phyloP scores from a whole-genome alignment of 768 basidiomycete genomes.

The Dictyophora rubrovolvata region DNA sequence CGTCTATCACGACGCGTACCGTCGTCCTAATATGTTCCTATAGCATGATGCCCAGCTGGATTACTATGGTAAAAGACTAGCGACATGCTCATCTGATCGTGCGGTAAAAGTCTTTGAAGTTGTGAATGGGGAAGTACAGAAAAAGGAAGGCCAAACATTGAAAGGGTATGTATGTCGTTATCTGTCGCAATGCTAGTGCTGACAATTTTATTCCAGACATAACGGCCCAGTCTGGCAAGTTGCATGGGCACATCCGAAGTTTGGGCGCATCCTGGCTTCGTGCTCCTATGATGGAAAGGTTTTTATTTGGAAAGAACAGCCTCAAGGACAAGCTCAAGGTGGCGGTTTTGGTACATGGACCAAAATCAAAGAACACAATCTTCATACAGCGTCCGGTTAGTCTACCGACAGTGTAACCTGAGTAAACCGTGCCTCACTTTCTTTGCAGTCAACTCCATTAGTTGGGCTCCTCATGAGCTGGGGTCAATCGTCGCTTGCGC shows the following conservation, averaged over 20 bases:
- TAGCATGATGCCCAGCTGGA: conserved; percentile 98
- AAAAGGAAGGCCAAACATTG: conserved; percentile 52
- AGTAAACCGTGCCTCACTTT: background rate
- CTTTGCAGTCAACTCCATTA: conserved; percentile 81
- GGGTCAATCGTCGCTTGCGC: conserved; percentile 96
- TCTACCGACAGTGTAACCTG: conserved; percentile 5
- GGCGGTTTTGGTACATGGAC: conserved; percentile 63
- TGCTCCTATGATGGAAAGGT: conserved; percentile 98
- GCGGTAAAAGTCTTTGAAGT: conserved; percentile 95
- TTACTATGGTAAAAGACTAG: conserved; percentile 94
- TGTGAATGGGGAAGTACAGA: conserved; percentile 73
- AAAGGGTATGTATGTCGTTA: conserved; percentile 49
- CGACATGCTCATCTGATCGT: conserved; percentile 93
- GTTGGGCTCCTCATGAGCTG: conserved; percentile 98
- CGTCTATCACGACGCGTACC: too few species aligned
- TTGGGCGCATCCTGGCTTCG: conserved; percentile 92
- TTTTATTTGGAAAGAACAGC: conserved; percentile 95
- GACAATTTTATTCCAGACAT: conserved; percentile 43
- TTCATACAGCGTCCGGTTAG: conserved; percentile 89
- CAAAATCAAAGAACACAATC: conserved; percentile 89
- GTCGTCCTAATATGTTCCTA: background rate
- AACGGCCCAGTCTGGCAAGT: conserved; percentile 98
- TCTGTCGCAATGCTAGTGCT: background rate
- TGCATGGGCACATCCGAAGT: conserved; percentile 97
- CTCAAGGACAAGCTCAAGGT: conserved; percentile 33